Base-by-base conservation (phyloP, 1,139 yeast species). In the Debaryomyces coudertii region DNA sequence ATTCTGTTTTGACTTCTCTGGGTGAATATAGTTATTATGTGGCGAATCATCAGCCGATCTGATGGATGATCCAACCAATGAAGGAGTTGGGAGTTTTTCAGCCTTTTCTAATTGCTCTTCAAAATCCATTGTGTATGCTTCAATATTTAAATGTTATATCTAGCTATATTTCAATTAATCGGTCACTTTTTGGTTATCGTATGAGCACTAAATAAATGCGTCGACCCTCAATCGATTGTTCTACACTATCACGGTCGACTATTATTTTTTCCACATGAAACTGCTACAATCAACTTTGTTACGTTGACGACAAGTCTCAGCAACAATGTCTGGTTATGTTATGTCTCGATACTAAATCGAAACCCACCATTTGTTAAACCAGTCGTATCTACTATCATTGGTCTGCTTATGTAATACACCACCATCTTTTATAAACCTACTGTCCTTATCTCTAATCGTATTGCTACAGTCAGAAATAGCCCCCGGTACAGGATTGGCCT, bases 51-150 rank as follows among this genome's bases (percentile, higher is more conserved):
- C 80, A 22, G 79, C 79, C 23, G 79, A 77, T 55, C 85, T 67
- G 38, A 80, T 62, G 11, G 82, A 75, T 5, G 81, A 65, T 5
- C 85, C 85, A 34, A 80, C 79, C 50, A 80, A 68, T 22, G 84
- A 77, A n/a, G 85, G 84, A n/a, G 73, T 61, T 15, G 72, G 63
- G 45, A 71, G 68, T 54, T 66, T 70, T 56, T 79, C 81, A 12
- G 79, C 81, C 53, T 72, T 73, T 60, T 78, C 79, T 53, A 78
- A 69, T 60, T 79, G 82, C 56, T 73, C 72, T 66, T 79, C 83
- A 58, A 77, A 71, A 60, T 80, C 82, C 84, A 80, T 80, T 38
- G 33, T 16, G 20, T 28, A 38, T 27, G 16, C 27, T 38, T 14
- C 16, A 28, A 20, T 38, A 28, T 28, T 24, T 33, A 33, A 33